Conservation (phyloP, 768 basidiomycete species). For the Kockovaella imperatae region DNA sequence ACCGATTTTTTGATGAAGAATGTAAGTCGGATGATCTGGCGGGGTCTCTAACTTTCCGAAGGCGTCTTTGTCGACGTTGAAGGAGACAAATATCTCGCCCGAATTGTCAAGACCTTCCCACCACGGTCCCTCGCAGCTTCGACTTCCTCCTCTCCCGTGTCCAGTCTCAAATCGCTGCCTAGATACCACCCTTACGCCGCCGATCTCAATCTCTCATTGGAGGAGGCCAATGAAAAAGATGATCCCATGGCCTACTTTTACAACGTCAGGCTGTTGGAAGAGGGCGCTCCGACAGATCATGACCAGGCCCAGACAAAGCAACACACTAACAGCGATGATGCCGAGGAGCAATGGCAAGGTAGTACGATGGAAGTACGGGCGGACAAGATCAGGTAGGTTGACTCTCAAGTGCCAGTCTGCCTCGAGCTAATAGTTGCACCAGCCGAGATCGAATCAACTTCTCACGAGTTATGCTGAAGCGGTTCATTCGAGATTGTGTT, state of each 20-base stretch:
- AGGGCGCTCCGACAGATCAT: slow-evolving; percentile 15
- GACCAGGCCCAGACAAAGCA: too few species aligned
- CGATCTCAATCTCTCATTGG: slow-evolving; percentile 65
- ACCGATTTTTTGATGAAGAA: slow-evolving; percentile 86
- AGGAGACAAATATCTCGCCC: slow-evolving; percentile 80
- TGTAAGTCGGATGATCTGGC: slow-evolving; percentile 54
- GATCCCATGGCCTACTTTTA: slow-evolving; percentile 78
- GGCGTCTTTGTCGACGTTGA: slow-evolving; percentile 79
- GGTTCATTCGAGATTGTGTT: slow-evolving; percentile 92
- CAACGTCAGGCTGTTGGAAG: slow-evolving; percentile 66
- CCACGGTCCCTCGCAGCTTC: slow-evolving; percentile 29
- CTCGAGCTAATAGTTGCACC: slow-evolving; percentile 1
- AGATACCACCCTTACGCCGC: slow-evolving; percentile 61
- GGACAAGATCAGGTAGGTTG: slow-evolving; percentile 63
- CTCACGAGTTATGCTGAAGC: slow-evolving; percentile 91
- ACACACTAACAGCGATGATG: slow-evolving; percentile 15
- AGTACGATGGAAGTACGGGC: slow-evolving; percentile 77
- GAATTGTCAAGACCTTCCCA: slow-evolving; percentile 66
- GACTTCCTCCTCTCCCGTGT: slow-evolving; percentile 42
- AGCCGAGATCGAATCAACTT: slow-evolving; percentile 94
- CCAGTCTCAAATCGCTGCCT: not conserved
- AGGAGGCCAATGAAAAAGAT: slow-evolving; percentile 64
- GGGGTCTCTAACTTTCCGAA: slow-evolving; percentile 40
- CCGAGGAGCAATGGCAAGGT: slow-evolving; percentile 46
- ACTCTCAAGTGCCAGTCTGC: not conserved